Evolutionary conservation across 116 monocot genomes (phyloP), one percentile per base, ranked within the genome.

Genomic region (Papilionanthe hybrid): DNA sequence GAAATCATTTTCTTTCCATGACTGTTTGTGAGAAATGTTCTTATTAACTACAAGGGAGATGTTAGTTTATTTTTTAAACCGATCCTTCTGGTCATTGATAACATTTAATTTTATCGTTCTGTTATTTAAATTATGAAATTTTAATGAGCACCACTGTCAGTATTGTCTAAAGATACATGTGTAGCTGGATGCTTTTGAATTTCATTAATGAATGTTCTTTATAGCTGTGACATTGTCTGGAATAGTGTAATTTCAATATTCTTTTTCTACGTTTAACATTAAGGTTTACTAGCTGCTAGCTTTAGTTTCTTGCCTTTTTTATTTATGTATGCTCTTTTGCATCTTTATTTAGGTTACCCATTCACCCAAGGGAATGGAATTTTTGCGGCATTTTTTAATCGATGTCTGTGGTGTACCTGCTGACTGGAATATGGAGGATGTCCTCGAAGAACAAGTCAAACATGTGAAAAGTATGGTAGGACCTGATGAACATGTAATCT

Each of bases 341-440:
- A 23, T 53, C 42, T 10, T 42, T 84, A 73, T 43, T 44, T 78
- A 96, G 94, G 97, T 97, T 10, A 97, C 97, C 75, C 97, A 97
- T 90, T 97, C 97, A 22, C 56, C 88, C 18, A 77, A 81, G 82
- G 97, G 97, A 88, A 97, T 94, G 94, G 92, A 92, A 68, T 94
- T 91, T 22, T 56, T 97, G 80, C 60, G 72, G 7, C 88, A 92
- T 77, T 94, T 97, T 80, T 85, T 97, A 48, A 87, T 97, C 73
- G 79, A 97, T 80, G 87, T 97, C 47, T 97, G 94, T 81, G 91
- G 89, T 15, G 60, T 94, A 44, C 84, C 67, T 80, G 79, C 92
- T 80, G 97, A 92, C 18, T 94, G 97, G 97, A 92, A 97, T 86
- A 92, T 97, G 97, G 84, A 92, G 88, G 97, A 97, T 85, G 88